Conservation (phyloP, 129 eudicot genomes). For the Flaveria sonorensis region DNA sequence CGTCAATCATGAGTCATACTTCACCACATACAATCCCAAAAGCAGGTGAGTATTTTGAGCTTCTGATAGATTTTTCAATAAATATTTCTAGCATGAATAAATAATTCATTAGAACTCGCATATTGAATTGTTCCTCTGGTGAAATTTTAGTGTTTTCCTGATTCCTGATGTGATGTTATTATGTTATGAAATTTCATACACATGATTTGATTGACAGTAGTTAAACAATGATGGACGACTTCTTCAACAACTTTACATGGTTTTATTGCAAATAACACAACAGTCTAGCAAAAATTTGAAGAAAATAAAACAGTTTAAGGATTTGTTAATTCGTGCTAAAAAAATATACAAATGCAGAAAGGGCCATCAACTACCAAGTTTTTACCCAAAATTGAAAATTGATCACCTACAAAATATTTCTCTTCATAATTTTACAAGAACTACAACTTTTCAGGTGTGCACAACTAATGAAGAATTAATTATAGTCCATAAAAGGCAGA, state of each 20-base stretch:
- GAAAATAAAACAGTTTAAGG: background rate
- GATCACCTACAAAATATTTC: background rate
- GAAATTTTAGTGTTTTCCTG: too few relatives aligned
- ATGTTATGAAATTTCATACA: too few relatives aligned
- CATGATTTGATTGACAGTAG: too few relatives aligned
- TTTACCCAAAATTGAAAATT: background rate
- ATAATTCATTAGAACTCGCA: background rate
- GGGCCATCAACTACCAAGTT: too few relatives aligned
- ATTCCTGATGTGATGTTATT: too few relatives aligned
- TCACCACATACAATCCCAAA: too few relatives aligned
- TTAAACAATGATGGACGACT: too few relatives aligned
- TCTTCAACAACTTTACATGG: too few relatives aligned
- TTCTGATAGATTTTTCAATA: conserved; percentile 48
- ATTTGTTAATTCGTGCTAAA: background rate
- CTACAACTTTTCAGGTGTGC: background rate
- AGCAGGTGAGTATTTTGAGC: conserved; percentile 1
- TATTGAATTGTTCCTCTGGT: too few relatives aligned
- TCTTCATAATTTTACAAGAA: background rate
- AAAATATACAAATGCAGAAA: too few relatives aligned
- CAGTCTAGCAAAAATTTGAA: background rate
- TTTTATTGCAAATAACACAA: background rate
- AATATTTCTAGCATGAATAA: conserved; percentile 36
- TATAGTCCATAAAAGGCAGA: background rate
- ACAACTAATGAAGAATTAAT: background rate
- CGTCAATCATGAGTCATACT: too few relatives aligned